These are phyloP conservation scores for Capsicum baccatum DNA, from an alignment of 257 asterid genomes.

Conservation along the genomic window DNA sequence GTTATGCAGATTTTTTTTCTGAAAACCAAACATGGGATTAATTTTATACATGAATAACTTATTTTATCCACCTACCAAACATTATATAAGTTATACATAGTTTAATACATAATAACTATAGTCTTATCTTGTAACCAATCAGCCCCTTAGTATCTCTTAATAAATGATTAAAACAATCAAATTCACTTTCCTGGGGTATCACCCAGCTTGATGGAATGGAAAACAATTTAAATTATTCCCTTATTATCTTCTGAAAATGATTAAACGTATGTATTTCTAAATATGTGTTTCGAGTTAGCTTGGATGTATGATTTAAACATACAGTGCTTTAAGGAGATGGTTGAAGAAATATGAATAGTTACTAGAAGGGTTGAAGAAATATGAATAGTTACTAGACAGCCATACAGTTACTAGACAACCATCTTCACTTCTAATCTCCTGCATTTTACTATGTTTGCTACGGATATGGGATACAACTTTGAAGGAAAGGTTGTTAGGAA, in stretches of 20 bases:
- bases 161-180: neutral
- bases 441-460: neutral
- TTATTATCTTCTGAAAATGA: neutral
- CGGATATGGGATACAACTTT: conserved; percentile 54
- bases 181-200: neutral
- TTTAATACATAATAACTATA: too few species aligned
- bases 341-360: neutral
- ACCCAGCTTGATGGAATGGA: neutral
- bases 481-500: conserved; percentile 38
- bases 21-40: too few species aligned
- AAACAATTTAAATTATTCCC: neutral
- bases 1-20: too few species aligned
- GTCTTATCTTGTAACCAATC: too few species aligned
- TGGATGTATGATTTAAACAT: neutral
- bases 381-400: neutral
- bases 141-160: too few species aligned
- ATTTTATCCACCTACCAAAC: too few species aligned
- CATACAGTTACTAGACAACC: neutral
- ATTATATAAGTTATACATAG: too few species aligned
- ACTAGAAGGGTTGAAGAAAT: too few species aligned
- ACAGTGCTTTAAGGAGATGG: neutral
- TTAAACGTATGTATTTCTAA: neutral
- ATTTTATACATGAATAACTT: too few species aligned
- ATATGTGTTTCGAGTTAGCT: neutral
- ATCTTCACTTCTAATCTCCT: neutral